phyloP scores from a whole-genome alignment of 768 basidiomycete species.

The Cystofilobasidium capitatum region DNA sequence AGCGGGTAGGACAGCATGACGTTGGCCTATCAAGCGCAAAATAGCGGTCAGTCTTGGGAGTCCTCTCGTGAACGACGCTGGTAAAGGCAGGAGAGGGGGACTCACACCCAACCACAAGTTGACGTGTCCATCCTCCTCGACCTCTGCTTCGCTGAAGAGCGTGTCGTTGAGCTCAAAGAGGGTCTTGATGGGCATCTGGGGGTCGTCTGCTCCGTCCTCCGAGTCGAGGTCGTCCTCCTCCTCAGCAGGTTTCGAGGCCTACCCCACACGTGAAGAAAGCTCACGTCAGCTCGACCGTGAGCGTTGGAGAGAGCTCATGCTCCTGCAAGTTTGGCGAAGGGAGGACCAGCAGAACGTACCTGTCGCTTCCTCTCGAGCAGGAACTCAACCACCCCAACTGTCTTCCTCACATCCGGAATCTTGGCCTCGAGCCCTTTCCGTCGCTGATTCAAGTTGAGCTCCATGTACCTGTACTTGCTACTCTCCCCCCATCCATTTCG shows the following conservation, averaged over 20 bases:
- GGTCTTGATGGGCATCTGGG: slow-evolving; percentile 53
- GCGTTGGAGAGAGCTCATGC: not conserved
- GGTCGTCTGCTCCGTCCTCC: slow-evolving; percentile 37
- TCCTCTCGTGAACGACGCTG: not conserved
- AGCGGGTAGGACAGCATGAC: slow-evolving; percentile 94
- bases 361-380: slow-evolving; percentile 52
- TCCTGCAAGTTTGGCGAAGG: not conserved
- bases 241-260: not conserved
- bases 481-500: not conserved
- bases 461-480: slow-evolving; percentile 99
- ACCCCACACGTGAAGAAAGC: no score
- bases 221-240: slow-evolving; percentile 47
- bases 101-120: slow-evolving; percentile 92
- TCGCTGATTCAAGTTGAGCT: slow-evolving; percentile 68
- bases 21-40: slow-evolving; percentile 58
- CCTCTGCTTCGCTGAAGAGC: slow-evolving; percentile 78
- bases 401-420: slow-evolving; percentile 92
- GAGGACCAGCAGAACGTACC: slow-evolving; percentile 41
- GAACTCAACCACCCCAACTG: slow-evolving; percentile 77
- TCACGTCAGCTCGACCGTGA: no score
- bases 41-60: not conserved
- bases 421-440: slow-evolving; percentile 75
- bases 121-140: slow-evolving; percentile 78
- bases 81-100: slow-evolving; percentile 7
- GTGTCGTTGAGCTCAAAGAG: slow-evolving; percentile 96